Evolutionary conservation across 164 flowering plant species (phyloP), one percentile per base, ranked within the genome.

Genomic region (Liriodendron chinense): DNA sequence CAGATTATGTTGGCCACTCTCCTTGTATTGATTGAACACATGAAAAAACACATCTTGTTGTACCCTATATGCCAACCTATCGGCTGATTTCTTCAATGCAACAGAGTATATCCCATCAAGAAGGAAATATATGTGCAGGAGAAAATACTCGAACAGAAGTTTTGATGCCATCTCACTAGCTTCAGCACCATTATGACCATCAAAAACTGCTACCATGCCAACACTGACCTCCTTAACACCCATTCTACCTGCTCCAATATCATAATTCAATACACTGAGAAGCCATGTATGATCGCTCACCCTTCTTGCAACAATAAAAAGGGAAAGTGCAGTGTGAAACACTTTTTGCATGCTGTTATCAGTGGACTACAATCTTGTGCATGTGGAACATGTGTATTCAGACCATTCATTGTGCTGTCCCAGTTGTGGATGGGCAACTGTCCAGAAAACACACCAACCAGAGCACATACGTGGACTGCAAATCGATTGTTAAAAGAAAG

Each of bases 121-220:
- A 77, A 96, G 94, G 80, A 96, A 96, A 78, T 89, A 91, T 0
- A 91, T 83, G 78, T 94, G 98, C 82, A 92, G 77, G 61, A 84
- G 78, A 74, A 96, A 91, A 84, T 92, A 96, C 84, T 96, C 98
- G 83, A 92, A 68, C 68, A 96, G 85, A 75, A 91, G 89, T 73
- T 89, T 88, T 9, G 98, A 94, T 61, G 99, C 97, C 97, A 91
- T 89, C 67, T 94, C 97, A 87, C 99, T 96, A 76, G 97, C 99
- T 84, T 92, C 98, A 23, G 93, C 90, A 75, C 99, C 99, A 86
- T 92, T 91, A 80, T 96, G 99, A 73, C 99, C 98, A 85, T 96
- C 99, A 84, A 96, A 96, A 79, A 96, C 91, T 21, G 97, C 99
- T 49, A 90, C 79, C 47, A 96, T 76, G 64, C 94, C 97, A 76